Percentiles rank a stretch among this genome's conserved stretches.
These are phyloP conservation scores for Spencermartinsiella ligniputridi DNA, from an alignment of 1,139 yeast species.

Conservation along the genomic window DNA sequence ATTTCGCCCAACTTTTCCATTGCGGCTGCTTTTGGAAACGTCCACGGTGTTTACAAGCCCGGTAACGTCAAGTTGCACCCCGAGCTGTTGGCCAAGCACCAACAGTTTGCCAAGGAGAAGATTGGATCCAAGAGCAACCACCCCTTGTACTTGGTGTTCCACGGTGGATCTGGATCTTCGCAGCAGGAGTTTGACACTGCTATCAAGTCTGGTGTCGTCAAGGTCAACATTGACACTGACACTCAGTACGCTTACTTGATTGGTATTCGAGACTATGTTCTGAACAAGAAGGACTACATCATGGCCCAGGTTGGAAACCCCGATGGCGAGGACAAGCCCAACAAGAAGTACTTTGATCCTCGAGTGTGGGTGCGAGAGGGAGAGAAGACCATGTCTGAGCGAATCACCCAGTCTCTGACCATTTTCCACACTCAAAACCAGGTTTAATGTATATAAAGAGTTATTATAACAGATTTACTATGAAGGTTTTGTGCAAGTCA, in stretches of 20 bases:
- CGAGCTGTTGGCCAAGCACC: slow-evolving; percentile 93
- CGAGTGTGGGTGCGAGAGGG: slow-evolving; percentile 99
- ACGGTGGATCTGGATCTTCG: slow-evolving; percentile 99
- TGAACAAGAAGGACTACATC: slow-evolving; percentile 93
- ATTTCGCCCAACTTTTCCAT: slow-evolving; percentile 97
- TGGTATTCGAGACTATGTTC: slow-evolving; percentile 96
- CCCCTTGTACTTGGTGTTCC: slow-evolving; percentile 98
- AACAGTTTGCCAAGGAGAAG: slow-evolving; percentile 66
- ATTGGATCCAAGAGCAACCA: slow-evolving; percentile 49
- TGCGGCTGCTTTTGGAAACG: slow-evolving; percentile 99
- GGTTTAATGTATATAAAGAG: too few species aligned
- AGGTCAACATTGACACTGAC: slow-evolving; percentile 99
- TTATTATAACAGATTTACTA: too few species aligned
- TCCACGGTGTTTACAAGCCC: slow-evolving; percentile 99
- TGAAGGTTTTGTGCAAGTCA: too few species aligned
- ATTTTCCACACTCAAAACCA: slow-evolving; percentile 58
- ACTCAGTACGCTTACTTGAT: slow-evolving; percentile 95
- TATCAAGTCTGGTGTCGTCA: slow-evolving; percentile 90
- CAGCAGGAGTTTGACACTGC: slow-evolving; percentile 90
- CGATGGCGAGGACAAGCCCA: slow-evolving; percentile 96
- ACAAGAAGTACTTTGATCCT: slow-evolving; percentile 97
- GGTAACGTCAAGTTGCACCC: slow-evolving; percentile 96
- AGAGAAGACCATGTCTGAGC: slow-evolving; percentile 93
- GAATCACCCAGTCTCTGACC: slow-evolving; percentile 78
- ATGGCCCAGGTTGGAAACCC: slow-evolving; percentile 94